These are phyloP conservation scores for Pseudogymnoascus sp. DNA, from an alignment of 2,329 filamentous ascomycete species.

Conservation along the genomic window DNA sequence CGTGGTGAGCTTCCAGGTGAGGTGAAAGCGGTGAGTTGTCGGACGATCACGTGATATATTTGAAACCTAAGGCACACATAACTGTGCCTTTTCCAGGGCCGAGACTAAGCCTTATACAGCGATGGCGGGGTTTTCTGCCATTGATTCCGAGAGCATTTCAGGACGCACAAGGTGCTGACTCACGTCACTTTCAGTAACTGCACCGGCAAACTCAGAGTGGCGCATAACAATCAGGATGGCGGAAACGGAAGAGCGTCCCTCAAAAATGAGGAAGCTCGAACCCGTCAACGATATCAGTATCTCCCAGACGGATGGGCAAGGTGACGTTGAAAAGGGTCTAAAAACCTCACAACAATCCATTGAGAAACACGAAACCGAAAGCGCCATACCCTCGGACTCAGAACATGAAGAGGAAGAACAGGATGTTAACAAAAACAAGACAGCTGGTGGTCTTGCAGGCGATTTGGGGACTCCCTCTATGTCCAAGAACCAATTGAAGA, in stretches of 20 bases:
- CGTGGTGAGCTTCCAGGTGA: not conserved
- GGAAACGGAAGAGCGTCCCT: slow-evolving; percentile 26
- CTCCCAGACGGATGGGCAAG: not conserved
- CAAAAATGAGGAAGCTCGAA: slow-evolving; percentile 26
- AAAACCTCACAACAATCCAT: not conserved
- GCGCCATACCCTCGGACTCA: not conserved
- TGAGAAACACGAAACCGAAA: not conserved
- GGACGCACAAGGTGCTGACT: not conserved
- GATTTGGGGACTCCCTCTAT: slow-evolving; percentile 33
- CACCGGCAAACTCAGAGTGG: not conserved
- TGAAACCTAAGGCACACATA: slow-evolving; percentile 2
- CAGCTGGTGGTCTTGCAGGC: not conserved
- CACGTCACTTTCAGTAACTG: not conserved
- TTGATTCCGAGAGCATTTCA: not conserved
- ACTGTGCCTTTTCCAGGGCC: not conserved
- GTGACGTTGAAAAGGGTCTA: not conserved
- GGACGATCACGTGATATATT: not conserved
- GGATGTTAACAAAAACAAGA: not conserved
- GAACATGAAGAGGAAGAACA: slow-evolving; percentile 11
- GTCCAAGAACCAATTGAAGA: slow-evolving; percentile 85
- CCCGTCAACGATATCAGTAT: not conserved
- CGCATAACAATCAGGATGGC: slow-evolving; percentile 18
- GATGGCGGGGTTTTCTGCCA: slow-evolving; percentile 10
- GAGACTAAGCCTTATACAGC: not conserved
- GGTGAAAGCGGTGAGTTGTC: slow-evolving; percentile 8